Conservation (phyloP, 306 rosid species). For the Glycyrrhiza uralensis region DNA sequence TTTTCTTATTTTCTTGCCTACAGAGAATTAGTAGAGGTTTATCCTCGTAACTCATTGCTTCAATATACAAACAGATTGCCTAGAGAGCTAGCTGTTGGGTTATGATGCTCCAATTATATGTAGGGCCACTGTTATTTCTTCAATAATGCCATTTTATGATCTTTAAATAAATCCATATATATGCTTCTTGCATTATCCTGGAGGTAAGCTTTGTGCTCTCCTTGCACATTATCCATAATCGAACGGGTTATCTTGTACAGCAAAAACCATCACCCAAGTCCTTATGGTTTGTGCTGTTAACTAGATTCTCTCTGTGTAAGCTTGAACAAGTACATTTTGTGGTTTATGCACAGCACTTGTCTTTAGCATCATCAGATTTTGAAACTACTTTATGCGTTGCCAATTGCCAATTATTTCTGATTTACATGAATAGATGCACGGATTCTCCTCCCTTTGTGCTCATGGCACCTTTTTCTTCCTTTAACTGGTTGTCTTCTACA, state of each 20-base stretch:
- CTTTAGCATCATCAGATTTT: background rate
- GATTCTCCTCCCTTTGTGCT: constrained; percentile 75
- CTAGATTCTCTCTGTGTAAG: background rate
- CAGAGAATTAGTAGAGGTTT: background rate
- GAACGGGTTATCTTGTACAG: constrained; percentile 10
- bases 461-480: constrained; percentile 73
- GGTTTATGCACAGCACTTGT: background rate
- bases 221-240: background rate
- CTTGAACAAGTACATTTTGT: background rate
- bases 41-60: constrained; percentile 14
- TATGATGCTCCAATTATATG: constrained; percentile 12
- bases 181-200: no score
- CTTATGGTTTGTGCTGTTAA: constrained; percentile 6
- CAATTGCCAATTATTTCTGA: constrained; percentile 20
- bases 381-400: background rate
- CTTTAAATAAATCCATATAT: background rate
- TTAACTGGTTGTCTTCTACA: constrained; percentile 49
- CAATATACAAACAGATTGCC: constrained; percentile 6
- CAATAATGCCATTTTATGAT: background rate
- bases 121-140: background rate
- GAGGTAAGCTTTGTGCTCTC: background rate
- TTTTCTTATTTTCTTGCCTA: background rate
- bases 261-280: constrained; percentile 17
- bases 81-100: background rate
- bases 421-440: constrained; percentile 1